Evolutionary conservation across 257 asterid species (phyloP), one percentile per base, ranked within the genome.

Genomic region (Solanum chaucha): DNA sequence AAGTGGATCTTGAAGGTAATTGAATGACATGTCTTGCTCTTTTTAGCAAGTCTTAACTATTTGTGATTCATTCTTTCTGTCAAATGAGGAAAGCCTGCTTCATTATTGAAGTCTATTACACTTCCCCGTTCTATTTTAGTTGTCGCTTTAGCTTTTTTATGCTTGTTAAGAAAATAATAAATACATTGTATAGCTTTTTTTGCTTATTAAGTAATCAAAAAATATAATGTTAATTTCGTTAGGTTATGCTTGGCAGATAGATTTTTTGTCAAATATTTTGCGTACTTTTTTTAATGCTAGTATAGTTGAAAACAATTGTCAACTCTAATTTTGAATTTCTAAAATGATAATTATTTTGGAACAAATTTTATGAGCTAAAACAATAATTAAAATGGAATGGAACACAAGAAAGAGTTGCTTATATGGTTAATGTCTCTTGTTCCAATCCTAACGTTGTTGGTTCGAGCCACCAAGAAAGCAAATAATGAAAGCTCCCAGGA

Each of bases 381-480:
- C 3, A 2, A 10, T 10, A 64, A n/a, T 10, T n/a, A 64, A 64
- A 64, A 24, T n/a, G 17, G 2, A 10, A 64, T 24, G 61, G 17
- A n/a, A 6, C 17, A n/a, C 15, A 4, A 64, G 30, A 10, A 26
- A n/a, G 15, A 11, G 5, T 24, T 24, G 3, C 3, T 24, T 10
- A n/a, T 0, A 2, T 64, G 4, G 8, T 1, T 9, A 64, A 5
- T 1, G 5, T 2, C 8, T n/a, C 30, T 2, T 1, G 13, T 10
- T n/a, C 5, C 71, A 64, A 24, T 64, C 1, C 8, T 51, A 51
- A 15, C 1, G 22, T 15, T 48, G 1, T 51, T 3, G 61, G 22
- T 51, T 51, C 0, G 22, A 51, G 61, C 15, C 22, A 51, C 9
- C 3, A 5, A 13, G 17, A 2, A 48, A 41, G 14, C 4, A 41